Conservation (phyloP, 345 rosid species). For the Salix suchowensis region DNA sequence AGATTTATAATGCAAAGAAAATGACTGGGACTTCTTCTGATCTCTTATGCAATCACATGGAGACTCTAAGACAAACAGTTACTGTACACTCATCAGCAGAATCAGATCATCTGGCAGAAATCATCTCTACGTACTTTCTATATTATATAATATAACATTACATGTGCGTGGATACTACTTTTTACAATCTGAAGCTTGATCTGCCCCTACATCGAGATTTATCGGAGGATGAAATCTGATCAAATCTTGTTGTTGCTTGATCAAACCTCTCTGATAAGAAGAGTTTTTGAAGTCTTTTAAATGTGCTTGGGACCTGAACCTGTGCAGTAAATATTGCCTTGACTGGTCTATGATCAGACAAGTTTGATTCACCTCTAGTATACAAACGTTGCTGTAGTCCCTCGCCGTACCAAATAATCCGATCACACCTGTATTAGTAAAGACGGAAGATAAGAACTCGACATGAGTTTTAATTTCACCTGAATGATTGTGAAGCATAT, state of each 20-base stretch:
- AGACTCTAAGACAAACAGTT: background rate
- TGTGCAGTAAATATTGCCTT: slow-evolving; percentile 54
- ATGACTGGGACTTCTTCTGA: background rate
- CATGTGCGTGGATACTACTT: background rate
- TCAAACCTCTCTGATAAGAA: slow-evolving; percentile 57
- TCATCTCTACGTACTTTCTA: background rate
- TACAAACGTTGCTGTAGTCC: slow-evolving; percentile 63
- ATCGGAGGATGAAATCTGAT: slow-evolving; percentile 23
- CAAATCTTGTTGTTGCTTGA: slow-evolving; percentile 18
- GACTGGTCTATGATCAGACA: slow-evolving; percentile 82
- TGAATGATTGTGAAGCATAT: background rate
- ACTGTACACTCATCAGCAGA: background rate
- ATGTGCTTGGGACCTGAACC: slow-evolving; percentile 24
- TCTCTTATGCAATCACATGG: background rate
- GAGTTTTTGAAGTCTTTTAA: slow-evolving; percentile 34
- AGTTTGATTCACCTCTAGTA: slow-evolving; percentile 54
- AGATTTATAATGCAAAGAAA: background rate
- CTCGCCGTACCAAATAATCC: slow-evolving; percentile 66
- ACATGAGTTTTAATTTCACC: background rate
- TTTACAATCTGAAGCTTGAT: slow-evolving; percentile 29
- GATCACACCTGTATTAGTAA: slow-evolving; percentile 47
- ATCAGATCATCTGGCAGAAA: background rate
- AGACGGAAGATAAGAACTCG: background rate
- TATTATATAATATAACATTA: background rate
- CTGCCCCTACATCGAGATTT: slow-evolving; percentile 25